Evolutionary conservation across 345 rosid genomes (phyloP).

Genomic region (Lepidium didymum): DNA sequence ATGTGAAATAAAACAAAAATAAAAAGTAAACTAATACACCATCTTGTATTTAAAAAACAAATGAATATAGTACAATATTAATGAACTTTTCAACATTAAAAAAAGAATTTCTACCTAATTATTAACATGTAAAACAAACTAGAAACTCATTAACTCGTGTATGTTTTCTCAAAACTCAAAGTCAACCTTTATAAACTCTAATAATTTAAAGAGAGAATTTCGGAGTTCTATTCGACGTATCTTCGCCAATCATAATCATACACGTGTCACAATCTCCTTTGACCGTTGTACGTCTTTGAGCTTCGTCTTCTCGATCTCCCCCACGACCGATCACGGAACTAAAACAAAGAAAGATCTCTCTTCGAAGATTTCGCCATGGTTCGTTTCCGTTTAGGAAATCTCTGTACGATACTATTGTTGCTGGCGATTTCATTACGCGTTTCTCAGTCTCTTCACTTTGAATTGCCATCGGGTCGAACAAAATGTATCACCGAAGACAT

Average conservation of each 20-base stretch:
- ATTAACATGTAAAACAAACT: background rate
- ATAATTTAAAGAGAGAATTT: background rate
- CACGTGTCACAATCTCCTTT: slow-evolving; percentile 24
- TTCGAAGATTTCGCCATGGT: slow-evolving; percentile 21
- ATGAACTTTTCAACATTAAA: too few relatives aligned
- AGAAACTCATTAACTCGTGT: background rate
- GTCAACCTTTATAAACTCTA: background rate
- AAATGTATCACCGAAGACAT: slow-evolving; percentile 92
- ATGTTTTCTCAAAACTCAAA: background rate
- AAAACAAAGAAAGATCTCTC: background rate
- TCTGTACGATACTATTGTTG: background rate
- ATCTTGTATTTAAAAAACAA: background rate
- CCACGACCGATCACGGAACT: background rate
- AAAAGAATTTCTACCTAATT: background rate
- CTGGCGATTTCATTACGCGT: slow-evolving; percentile 22
- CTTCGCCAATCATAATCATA: slow-evolving; percentile 2
- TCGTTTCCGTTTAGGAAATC: slow-evolving; percentile 7
- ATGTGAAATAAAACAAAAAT: background rate
- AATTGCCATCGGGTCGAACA: slow-evolving; percentile 65
- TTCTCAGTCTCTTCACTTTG: slow-evolving; percentile 63
- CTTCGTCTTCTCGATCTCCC: background rate
- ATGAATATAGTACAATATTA: background rate
- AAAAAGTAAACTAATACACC: background rate
- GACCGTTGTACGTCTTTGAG: background rate
- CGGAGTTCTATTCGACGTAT: slow-evolving; percentile 19